These are phyloP conservation scores for Flaveria brownii DNA, from an alignment of 129 eudicot genomes.

Conservation along the genomic window DNA sequence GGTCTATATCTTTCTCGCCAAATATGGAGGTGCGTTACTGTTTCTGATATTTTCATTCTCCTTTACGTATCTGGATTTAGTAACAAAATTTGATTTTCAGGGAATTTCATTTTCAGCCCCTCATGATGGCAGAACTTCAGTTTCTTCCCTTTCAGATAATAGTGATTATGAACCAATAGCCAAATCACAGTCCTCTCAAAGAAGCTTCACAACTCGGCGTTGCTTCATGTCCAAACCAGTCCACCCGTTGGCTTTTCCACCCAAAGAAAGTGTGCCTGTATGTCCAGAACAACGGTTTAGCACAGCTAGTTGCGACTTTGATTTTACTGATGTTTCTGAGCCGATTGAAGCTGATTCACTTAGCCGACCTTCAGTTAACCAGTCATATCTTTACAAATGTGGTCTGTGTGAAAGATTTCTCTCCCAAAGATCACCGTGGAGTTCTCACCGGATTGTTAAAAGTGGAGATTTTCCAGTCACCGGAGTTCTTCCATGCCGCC, in stretches of 20 bases:
- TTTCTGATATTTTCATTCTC: background rate
- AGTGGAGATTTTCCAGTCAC: constrained; percentile 86
- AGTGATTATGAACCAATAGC: constrained; percentile 68
- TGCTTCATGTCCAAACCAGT: constrained; percentile 89
- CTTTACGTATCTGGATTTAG: background rate
- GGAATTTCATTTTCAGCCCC: constrained; percentile 61
- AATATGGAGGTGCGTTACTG: constrained; percentile 58
- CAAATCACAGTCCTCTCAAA: constrained; percentile 62
- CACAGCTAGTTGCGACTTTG: constrained; percentile 58
- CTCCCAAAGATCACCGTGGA: constrained; percentile 91
- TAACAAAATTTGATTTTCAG: constrained; percentile 27
- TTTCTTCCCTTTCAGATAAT: constrained; percentile 84
- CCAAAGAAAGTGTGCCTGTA: constrained; percentile 43
- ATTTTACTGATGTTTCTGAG: constrained; percentile 59
- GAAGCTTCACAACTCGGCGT: constrained; percentile 60
- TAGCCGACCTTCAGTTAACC: constrained; percentile 35
- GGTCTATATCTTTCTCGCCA: constrained; percentile 66
- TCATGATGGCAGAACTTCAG: constrained; percentile 62
- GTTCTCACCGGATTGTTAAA: constrained; percentile 67
- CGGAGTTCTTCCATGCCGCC: constrained; percentile 86
- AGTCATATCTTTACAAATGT: constrained; percentile 51
- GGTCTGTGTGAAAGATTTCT: constrained; percentile 80
- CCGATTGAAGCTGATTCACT: constrained; percentile 48
- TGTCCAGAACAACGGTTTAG: constrained; percentile 51
- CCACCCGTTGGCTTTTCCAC: constrained; percentile 70